Evolutionary conservation across 2,329 filamentous ascomycete species (phyloP), one percentile per base, ranked within the genome.

Genomic region (Diaporthe caulivora): DNA sequence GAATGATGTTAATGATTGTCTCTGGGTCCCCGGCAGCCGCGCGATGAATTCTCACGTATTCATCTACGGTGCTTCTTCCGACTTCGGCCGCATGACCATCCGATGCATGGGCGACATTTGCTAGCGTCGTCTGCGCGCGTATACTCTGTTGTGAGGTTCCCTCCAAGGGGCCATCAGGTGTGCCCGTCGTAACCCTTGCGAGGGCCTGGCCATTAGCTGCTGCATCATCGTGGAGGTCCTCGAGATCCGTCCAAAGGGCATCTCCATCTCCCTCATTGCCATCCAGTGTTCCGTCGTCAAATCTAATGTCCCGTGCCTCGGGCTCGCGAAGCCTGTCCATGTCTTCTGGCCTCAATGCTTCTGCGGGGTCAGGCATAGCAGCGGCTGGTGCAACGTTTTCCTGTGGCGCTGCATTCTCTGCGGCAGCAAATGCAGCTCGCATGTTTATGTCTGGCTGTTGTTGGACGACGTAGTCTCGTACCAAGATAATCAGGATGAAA

Each of bases 391-490:
- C 26, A 53, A 62, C 65, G 13, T 68, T 65, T 15, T 51, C 75
- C 21, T 64, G 54, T 5, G 67, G 75, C 9, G 57, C 73, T 31
- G 70, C 73, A 26, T 79, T 77, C 11, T 76, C 76, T n/a, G 73
- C 77, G 18, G 80, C 80, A 15, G 88, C 90, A 79, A 92, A 89
- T 4, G 89, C 90, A 11, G 89, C 92, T 0, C 91, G 92, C 86
- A 97, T 92, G 78, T 97, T 97, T 77, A 97, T 93, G 76, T 95
- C 92, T 7, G 96, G 97, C 80, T 99, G 97, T 81, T 99, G 97
- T 81, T 99, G 97, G 13, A 99, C 95, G 67, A 99, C 97, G 89
- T 98, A 99, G 84, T 99, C 97, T 60, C 97, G 88, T 60, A 99
- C 98, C 5, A 99, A 85, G 77, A 99, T 99, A 54, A 99, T 92